A percentile compares a stretch with the other conserved stretches of the same genome.
phyloP scores from a whole-genome alignment of 192 early-diverging fungal species.

The Podila verticillata region DNA sequence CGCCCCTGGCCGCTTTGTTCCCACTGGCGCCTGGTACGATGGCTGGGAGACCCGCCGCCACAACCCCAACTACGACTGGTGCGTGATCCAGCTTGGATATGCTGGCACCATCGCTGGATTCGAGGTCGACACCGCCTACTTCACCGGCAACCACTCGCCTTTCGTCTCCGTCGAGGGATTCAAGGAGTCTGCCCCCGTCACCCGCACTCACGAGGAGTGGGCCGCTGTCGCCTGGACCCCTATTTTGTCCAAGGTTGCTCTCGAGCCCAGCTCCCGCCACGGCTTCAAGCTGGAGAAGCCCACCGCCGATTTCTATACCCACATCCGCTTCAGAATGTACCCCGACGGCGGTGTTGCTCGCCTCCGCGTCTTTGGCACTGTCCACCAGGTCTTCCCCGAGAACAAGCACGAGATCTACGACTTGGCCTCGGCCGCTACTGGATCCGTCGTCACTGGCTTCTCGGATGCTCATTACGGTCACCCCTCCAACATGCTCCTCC shows the following conservation, averaged over 20 bases:
- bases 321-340: conserved; percentile 55
- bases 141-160: conserved; percentile 94
- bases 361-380: conserved; percentile 79
- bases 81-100: conserved; percentile 83
- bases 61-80: conserved; percentile 90
- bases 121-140: conserved; percentile 91
- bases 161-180: conserved; percentile 83
- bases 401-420: conserved; percentile 67
- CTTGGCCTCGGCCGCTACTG: conserved; percentile 75
- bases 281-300: conserved; percentile 70
- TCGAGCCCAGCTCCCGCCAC: conserved; percentile 78
- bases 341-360: conserved; percentile 83
- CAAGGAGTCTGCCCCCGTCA: conserved; percentile 20
- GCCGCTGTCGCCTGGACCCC: conserved; percentile 45
- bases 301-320: conserved; percentile 55
- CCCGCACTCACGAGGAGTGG: conserved; percentile 50
- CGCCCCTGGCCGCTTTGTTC: conserved; percentile 64
- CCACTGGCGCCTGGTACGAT: conserved; percentile 82
- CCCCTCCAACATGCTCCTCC: conserved; percentile 81
- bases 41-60: conserved; percentile 96
- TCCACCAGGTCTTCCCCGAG: conserved; percentile 64
- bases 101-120: conserved; percentile 83
- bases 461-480: conserved; percentile 88
- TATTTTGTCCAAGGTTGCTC: conserved; percentile 76
- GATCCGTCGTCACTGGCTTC: conserved; percentile 69